These are phyloP conservation scores for Cubamyces lactineus DNA, from an alignment of 768 basidiomycete species.

Conservation along the genomic window DNA sequence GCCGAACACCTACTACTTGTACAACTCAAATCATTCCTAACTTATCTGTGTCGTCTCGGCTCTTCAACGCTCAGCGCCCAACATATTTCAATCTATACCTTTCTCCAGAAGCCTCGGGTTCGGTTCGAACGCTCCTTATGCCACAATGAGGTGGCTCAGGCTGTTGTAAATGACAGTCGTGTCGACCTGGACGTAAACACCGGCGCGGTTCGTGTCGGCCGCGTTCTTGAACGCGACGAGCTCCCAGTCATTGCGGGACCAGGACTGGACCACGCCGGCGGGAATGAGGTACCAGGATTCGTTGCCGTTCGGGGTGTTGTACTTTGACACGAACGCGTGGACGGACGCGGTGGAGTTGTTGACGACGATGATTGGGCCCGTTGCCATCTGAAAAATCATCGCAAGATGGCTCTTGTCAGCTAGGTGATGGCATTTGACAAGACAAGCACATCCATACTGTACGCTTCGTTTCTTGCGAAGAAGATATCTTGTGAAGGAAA, in stretches of 20 bases:
- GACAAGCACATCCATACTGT: not conserved
- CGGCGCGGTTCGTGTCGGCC: conserved; percentile 5
- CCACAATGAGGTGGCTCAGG: not conserved
- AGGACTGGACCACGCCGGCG: not conserved
- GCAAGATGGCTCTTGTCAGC: not conserved
- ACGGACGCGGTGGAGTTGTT: not conserved
- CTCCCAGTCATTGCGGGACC: conserved; percentile 12
- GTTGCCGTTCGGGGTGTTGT: not conserved
- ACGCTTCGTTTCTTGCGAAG: no score
- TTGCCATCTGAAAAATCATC: not conserved
- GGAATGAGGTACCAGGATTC: conserved; percentile 2
- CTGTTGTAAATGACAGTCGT: not conserved
- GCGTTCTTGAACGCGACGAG: conserved; percentile 13
- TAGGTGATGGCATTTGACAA: not conserved
- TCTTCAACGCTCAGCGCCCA: no score
- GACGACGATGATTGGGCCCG: conserved; percentile 11
- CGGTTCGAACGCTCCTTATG: not conserved
- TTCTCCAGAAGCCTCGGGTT: no score
- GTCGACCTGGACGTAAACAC: conserved; percentile 6
- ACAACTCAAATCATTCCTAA: no score
- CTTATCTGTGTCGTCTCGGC: no score
- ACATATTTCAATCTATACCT: no score
- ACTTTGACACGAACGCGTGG: conserved; percentile 8
- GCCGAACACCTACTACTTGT: no score
- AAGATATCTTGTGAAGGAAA: no score